Percentiles rank a stretch among this genome's conserved stretches.
Conservation (phyloP, 176 grass and related monocot species). For the Secale cereale region DNA sequence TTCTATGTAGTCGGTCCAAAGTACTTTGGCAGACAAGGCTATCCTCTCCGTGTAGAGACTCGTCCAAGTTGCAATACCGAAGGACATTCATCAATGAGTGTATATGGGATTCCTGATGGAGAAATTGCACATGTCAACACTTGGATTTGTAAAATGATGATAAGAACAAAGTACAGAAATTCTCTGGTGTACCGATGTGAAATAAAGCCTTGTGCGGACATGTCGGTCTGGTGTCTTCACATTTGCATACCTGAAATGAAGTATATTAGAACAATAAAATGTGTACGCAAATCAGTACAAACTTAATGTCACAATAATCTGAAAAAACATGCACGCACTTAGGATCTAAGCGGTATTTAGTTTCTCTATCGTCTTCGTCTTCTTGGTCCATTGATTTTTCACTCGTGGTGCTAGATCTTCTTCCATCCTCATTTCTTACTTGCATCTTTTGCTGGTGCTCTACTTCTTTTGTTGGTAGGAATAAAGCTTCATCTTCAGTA, state of each 20-base stretch:
- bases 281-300: slow-evolving; percentile 19
- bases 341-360: slow-evolving; percentile 97
- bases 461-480: slow-evolving; percentile 48
- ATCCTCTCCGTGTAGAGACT: slow-evolving; percentile 85
- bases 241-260: slow-evolving; percentile 89
- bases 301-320: neutral
- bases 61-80: slow-evolving; percentile 95
- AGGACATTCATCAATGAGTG: slow-evolving; percentile 98
- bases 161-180: slow-evolving; percentile 31
- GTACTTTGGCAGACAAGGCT: slow-evolving; percentile 84
- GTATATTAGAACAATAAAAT: slow-evolving; percentile 31
- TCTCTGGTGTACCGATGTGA: slow-evolving; percentile 68
- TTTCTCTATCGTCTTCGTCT: slow-evolving; percentile 98
- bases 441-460: slow-evolving; percentile 59
- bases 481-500: slow-evolving; percentile 50
- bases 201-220: slow-evolving; percentile 99
- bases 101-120: slow-evolving; percentile 95
- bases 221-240: slow-evolving; percentile 95
- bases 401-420: slow-evolving; percentile 64
- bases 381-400: slow-evolving; percentile 80
- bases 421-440: slow-evolving; percentile 63
- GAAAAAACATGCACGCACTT: slow-evolving; percentile 53
- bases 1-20: slow-evolving; percentile 83
- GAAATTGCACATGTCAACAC: slow-evolving; percentile 25
- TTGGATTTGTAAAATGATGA: slow-evolving; percentile 3